Evolutionary conservation across 2,329 filamentous ascomycete genomes (phyloP).

Genomic region (Aspergillus fischeri): DNA sequence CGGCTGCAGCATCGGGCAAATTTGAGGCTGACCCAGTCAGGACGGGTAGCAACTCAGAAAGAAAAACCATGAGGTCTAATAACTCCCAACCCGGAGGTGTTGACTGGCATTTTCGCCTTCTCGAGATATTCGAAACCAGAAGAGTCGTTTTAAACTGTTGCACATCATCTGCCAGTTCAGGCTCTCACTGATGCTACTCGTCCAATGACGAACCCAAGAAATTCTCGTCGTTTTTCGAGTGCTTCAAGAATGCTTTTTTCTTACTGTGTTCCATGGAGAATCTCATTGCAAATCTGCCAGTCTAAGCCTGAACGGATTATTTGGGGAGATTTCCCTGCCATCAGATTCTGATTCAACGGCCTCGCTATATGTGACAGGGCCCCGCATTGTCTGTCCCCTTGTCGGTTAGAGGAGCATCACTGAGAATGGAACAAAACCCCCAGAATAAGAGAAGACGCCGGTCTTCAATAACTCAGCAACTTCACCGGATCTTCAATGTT

Average conservation of each 20-base stretch:
- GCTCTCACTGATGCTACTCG: background rate
- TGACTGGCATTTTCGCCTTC: background rate
- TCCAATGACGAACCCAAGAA: background rate
- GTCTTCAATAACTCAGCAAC: slow-evolving; percentile 18
- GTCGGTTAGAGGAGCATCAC: slow-evolving; percentile 4
- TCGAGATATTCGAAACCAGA: background rate
- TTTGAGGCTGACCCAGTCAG: background rate
- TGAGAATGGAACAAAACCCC: slow-evolving; percentile 2
- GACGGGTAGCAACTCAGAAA: background rate
- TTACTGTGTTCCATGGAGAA: too few species aligned
- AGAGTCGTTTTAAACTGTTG: background rate
- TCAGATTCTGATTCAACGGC: background rate
- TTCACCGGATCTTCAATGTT: slow-evolving; percentile 19
- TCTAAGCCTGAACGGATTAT: too few species aligned
- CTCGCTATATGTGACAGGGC: background rate
- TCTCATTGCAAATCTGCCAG: too few species aligned
- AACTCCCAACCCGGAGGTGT: background rate
- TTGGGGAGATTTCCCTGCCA: background rate
- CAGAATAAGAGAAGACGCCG: slow-evolving; percentile 13
- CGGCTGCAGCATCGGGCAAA: background rate
- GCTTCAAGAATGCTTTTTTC: too few species aligned
- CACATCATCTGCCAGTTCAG: background rate
- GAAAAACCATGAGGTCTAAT: background rate
- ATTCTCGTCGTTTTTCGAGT: too few species aligned
- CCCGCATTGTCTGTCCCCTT: background rate